Base-by-base conservation (phyloP, 768 basidiomycete species). In the Boletales sp. region DNA sequence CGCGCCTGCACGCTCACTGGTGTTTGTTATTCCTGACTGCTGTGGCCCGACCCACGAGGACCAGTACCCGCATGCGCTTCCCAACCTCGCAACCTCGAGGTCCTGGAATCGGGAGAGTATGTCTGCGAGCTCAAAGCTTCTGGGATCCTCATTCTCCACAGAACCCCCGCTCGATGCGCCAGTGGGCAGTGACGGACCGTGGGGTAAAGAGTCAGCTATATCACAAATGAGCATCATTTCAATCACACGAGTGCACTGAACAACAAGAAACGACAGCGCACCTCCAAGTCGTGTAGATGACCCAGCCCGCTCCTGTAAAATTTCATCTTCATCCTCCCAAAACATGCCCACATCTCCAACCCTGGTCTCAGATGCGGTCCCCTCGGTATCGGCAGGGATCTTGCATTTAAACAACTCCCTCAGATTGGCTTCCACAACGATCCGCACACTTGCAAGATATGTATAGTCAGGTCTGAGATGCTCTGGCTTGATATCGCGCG, bases 371-470 rank as follows among this genome's bases (percentile, higher is more conserved):
- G 47, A 32, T n/a, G 29, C 30, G 13, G 31, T 4, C 12, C 5
- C 17, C n/a, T 45, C 51, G 0, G 15, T 39, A 24, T 36, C 17
- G n/a, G 49, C 38, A 10, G 3, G 15, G 36, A 37, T 14, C 29
- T 32, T 45, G 1, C 15, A 24, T 6, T 48, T 55, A 27, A 73
- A 67, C 4, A 69, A 44, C 11, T 79, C 77, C 11, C 65, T 69
- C 50, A 82, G 47, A 50, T 81, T 83, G 30, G 72, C 69, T 55
- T 83, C 80, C 14, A 82, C 69, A 10, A 81, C 66, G 19, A 75
- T 65, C 12, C 81, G 73, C 9, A 70, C 79, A 13, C 78, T 75
- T 3, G 77, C 70, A 12, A 82, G 72, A 62, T 71, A 82, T 2
- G 67, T 65, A 61, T 81, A 83, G 55, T 83, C 81, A 0, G 76